Percentiles rank a stretch among this genome's conserved stretches.
These are phyloP conservation scores for Edaphochlamys debaryana DNA, from an alignment of 139 green algal species.

Conservation along the genomic window DNA sequence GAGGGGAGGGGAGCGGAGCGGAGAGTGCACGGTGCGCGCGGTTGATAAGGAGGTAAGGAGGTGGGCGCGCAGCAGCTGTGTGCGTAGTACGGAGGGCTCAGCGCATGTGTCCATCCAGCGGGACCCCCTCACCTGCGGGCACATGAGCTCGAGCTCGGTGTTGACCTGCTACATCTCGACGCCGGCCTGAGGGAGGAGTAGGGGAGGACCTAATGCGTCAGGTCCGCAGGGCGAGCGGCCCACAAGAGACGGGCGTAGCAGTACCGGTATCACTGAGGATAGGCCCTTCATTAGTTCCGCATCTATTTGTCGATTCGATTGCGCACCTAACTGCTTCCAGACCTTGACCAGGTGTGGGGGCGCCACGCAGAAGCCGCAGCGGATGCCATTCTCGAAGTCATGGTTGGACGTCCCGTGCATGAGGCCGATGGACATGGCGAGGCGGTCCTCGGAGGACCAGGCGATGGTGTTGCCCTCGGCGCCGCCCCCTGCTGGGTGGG, in stretches of 20 bases:
- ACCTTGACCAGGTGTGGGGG: conserved; percentile 74
- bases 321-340: conserved; percentile 64
- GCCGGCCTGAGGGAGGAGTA: conserved; percentile 22
- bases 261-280: too few species aligned
- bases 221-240: too few species aligned
- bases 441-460: conserved; percentile 69
- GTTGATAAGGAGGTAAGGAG: too few species aligned
- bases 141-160: conserved; percentile 67
- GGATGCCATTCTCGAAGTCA: conserved; percentile 59
- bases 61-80: too few species aligned
- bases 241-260: too few species aligned
- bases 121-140: conserved; percentile 49
- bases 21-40: too few species aligned
- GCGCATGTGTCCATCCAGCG: too few species aligned
- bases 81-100: too few species aligned
- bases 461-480: conserved; percentile 42
- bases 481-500: too few species aligned
- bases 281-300: not conserved
- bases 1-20: too few species aligned
- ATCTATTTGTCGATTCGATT: too few species aligned
- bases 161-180: conserved; percentile 69
- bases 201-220: too few species aligned
- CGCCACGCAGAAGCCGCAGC: conserved; percentile 74
- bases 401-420: conserved; percentile 75
- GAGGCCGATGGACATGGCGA: conserved; percentile 78